Base-by-base conservation (phyloP, 768 basidiomycete species). In the Phallus indusiatus region DNA sequence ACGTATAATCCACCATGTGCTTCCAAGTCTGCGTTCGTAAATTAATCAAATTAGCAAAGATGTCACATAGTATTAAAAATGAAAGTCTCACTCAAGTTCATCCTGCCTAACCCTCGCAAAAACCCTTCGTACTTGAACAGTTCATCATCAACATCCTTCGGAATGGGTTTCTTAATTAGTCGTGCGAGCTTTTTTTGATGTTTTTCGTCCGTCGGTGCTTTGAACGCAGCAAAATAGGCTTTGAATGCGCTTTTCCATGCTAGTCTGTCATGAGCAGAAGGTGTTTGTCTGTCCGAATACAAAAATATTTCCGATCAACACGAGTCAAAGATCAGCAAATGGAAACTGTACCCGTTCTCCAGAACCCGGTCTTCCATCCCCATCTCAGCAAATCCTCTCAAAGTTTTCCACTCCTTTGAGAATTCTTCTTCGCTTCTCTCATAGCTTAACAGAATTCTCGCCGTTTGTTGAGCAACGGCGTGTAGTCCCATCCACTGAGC, bases 1-100 rank as follows among this genome's bases (percentile, higher is more conserved):
- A 78, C 80, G 71, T 94, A 95, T 10, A 95, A 74, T 1, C 91
- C 92, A 1, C 90, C 91, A 56, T 93, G 89, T 1, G 86, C 81
- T 72, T 94, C 92, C 54, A 93, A 74, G 66, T 93, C 86, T 86
- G 54, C 7, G 10, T 46, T 21, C 7, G 34, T 21, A 17, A 37
- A 18, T 42, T 47, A 16, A 50, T 49, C 46, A 46, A 42, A 42
- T 21, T 18, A 60, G 56, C 20, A 47, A 50, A 59, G 36, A 56
- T 54, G 47, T 50, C 37, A 56, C n/a, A 59, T 57, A 37, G 20
- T 42, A 56, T 48, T 54, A 62, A 12, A 22, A 49, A 59, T 61
- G 49, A 14, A 18, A 20, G 20, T 7, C 85, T 62, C 60, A 89
- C 90, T 94, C 22, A 94, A 78, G 61, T 81, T 88, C 82, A 90